phyloP scores from a whole-genome alignment of 495 filamentous ascomycete species.

The Neurospora sublineolata region DNA sequence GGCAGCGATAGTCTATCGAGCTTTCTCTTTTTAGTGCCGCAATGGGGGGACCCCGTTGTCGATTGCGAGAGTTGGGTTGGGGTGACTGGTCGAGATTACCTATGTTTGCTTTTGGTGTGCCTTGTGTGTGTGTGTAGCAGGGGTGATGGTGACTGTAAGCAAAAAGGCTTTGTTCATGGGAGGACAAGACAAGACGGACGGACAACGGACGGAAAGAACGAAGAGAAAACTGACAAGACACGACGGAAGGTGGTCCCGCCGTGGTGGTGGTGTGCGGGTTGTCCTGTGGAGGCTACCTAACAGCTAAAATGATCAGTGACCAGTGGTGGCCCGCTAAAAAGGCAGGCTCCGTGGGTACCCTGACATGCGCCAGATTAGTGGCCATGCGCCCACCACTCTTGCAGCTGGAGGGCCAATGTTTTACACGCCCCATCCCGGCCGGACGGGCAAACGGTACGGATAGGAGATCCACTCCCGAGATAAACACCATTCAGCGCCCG shows the following conservation, averaged over 20 bases:
- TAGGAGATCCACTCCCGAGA: not conserved
- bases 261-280: not conserved
- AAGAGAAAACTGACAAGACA: not conserved
- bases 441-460: not conserved
- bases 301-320: not conserved
- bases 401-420: not conserved
- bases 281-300: not conserved
- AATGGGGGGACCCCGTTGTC: not conserved
- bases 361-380: not conserved
- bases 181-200: not conserved
- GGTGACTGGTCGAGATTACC: not conserved
- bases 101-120: not conserved
- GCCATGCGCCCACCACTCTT: not conserved
- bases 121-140: not conserved
- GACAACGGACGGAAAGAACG: not conserved
- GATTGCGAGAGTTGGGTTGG: not conserved
- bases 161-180: not conserved
- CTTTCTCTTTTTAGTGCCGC: not conserved
- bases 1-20: not conserved
- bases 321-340: not conserved
- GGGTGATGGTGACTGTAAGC: not conserved
- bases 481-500: not conserved
- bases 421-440: not conserved
- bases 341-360: not conserved
- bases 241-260: not conserved